Evolutionary conservation across 2,329 filamentous ascomycete genomes (phyloP).

Genomic region (Thermomyces lanuginosus): DNA sequence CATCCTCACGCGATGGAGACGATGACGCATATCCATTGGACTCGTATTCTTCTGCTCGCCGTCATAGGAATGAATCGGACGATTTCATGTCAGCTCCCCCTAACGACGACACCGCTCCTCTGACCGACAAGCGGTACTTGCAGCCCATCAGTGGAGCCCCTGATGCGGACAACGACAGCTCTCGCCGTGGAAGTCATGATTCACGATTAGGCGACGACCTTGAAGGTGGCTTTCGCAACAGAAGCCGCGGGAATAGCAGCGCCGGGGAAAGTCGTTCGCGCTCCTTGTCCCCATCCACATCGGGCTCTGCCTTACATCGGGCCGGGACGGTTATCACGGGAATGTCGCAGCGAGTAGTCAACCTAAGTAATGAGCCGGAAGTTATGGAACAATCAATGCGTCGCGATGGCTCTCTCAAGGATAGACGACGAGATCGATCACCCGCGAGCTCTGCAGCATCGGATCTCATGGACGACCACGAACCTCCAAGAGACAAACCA

Average conservation of each 20-base stretch:
- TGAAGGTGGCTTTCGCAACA: conserved; percentile 41
- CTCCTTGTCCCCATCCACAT: conserved; percentile 47
- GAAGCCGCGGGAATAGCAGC: conserved; percentile 35
- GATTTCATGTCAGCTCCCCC: conserved; percentile 39
- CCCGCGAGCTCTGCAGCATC: no score
- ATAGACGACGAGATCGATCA: conserved; percentile 37
- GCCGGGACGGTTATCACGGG: conserved; percentile 62
- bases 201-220: conserved; percentile 46
- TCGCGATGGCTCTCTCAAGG: conserved; percentile 37
- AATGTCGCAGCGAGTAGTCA: conserved; percentile 96
- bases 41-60: conserved; percentile 11
- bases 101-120: conserved; percentile 39
- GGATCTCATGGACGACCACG: conserved; percentile 24
- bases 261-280: conserved; percentile 21
- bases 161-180: conserved; percentile 32
- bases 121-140: conserved; percentile 41
- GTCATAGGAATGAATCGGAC: conserved; percentile 27
- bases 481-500: conserved; percentile 19
- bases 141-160: conserved; percentile 40
- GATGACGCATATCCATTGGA: conserved; percentile 7
- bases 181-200: conserved; percentile 24
- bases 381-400: conserved; percentile 56
- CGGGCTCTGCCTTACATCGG: conserved; percentile 45
- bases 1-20: conserved; percentile 11
- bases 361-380: conserved; percentile 85